Percentiles rank a stretch among this genome's conserved stretches.
Conservation (phyloP, 345 rosid genomes). For the Gossypium arboreum region DNA sequence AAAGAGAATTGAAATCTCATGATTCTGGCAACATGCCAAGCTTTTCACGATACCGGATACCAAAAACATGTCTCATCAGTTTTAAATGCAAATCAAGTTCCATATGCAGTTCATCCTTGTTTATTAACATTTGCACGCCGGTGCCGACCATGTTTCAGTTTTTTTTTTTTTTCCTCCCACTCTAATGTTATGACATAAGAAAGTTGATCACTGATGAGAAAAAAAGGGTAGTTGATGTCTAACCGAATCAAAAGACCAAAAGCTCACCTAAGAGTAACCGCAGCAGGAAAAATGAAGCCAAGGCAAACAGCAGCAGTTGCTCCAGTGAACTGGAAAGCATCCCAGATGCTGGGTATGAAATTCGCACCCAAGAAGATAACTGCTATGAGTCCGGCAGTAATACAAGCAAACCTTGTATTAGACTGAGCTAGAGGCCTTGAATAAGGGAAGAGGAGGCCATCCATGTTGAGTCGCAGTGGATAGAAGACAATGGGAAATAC, state of each 20-base stretch:
- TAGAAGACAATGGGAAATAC: conserved; percentile 86
- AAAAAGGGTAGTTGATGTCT: neutral
- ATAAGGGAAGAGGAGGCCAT: conserved; percentile 77
- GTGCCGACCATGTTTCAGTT: neutral
- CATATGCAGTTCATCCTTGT: neutral
- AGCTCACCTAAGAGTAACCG: conserved; percentile 72
- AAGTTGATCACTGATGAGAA: neutral
- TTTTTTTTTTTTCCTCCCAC: neutral
- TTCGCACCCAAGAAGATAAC: conserved; percentile 75
- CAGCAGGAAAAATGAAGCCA: conserved; percentile 91
- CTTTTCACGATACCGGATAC: neutral
- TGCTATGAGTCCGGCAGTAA: conserved; percentile 57
- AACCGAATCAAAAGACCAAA: conserved; percentile 1
- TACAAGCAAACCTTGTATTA: conserved; percentile 57
- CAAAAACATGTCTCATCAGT: neutral
- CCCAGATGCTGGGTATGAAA: conserved; percentile 96
- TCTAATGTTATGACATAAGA: neutral
- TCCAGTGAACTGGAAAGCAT: conserved; percentile 93
- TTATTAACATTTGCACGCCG: neutral
- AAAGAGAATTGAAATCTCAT: neutral
- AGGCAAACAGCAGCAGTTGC: conserved; percentile 91
- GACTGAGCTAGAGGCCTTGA: conserved; percentile 51
- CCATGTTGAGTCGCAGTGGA: conserved; percentile 76
- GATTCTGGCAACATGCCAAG: neutral
- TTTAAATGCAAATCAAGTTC: neutral